Evolutionary conservation across 2,329 filamentous ascomycete species (phyloP), one percentile per base, ranked within the genome.

Genomic region (Shiraia sp.): DNA sequence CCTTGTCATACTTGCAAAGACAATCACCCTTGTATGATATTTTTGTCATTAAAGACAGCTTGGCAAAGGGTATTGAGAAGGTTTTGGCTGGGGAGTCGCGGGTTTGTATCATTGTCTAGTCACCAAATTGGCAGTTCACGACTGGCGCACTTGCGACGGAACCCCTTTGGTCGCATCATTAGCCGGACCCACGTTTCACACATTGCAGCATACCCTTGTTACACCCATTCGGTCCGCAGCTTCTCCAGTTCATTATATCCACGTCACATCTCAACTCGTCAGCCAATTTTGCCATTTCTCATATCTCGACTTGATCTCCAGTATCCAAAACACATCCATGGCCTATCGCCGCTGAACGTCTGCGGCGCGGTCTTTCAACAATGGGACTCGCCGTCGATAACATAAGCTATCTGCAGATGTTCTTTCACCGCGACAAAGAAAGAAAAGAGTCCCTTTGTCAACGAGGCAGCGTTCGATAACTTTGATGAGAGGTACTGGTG

Each of bases 81-180:
- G 19, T 22, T 22, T 22, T 22, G 32, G 32, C 48, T 26, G 42
- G 36, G 38, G n/a, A 32, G 28, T 26, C 45, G 41, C 35, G 32
- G 41, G 27, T 45, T 15, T 14, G 30, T 25, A n/a, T 36, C 36
- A 24, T 34, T 33, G 22, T 30, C 49, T 12, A 44, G 32, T 25
- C 35, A 31, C 42, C 47, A 29, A 38, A 36, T 41, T 47, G 49
- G 37, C 30, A 45, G 47, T 52, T 42, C 40, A 22, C 19, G 39
- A 54, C 40, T 40, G 13, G 40, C 32, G 43, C 41, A 49, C 35
- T 40, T 32, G 36, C 27, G 37, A 47, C 43, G 63, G 55, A 54
- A 66, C 63, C 51, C 26, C 31, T 40, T 24, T 35, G 48, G 63
- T 66, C 57, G 58, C 62, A 65, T 61, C 59, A 53, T 63, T 39